Percentiles rank a stretch among this genome's conserved stretches.
phyloP scores from a whole-genome alignment of 2,329 filamentous ascomycete species.

The Dichotomopilus funicola region DNA sequence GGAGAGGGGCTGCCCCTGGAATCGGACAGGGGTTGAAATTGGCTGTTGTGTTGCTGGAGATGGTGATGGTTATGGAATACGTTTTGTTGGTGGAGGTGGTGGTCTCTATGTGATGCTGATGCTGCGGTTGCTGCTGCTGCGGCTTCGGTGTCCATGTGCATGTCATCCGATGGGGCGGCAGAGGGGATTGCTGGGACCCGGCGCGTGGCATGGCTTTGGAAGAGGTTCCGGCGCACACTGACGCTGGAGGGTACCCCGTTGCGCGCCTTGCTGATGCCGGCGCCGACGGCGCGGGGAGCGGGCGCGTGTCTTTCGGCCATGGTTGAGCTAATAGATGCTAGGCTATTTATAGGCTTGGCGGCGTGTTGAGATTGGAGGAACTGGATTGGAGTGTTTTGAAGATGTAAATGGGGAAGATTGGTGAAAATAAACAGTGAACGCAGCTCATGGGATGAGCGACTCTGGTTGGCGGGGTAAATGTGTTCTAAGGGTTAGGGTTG shows the following conservation, averaged over 20 bases:
- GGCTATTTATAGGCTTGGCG: neutral
- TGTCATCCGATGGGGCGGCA: conserved; percentile 35
- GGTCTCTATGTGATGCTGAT: too few relatives aligned
- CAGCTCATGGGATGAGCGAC: neutral
- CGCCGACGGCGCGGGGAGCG: conserved; percentile 6
- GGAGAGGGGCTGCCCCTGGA: conserved; percentile 28
- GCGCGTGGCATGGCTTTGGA: conserved; percentile 53
- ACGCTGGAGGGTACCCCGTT: conserved; percentile 9
- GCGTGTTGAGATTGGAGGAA: neutral
- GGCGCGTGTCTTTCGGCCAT: conserved; percentile 24
- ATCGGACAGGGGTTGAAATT: conserved; percentile 3
- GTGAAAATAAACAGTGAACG: neutral
- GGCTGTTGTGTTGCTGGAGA: conserved; percentile 4
- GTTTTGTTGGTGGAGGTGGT: too few relatives aligned
- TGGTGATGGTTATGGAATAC: neutral
- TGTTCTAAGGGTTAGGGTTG: neutral
- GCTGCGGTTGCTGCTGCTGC: too few relatives aligned
- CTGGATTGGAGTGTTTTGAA: neutral
- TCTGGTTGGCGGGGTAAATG: conserved; percentile 5
- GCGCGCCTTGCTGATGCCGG: conserved; percentile 13
- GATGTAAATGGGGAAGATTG: neutral
- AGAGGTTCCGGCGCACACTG: conserved; percentile 49
- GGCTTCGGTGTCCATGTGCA: conserved; percentile 37
- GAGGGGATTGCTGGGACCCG: conserved; percentile 43
- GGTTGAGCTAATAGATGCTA: neutral